Evolutionary conservation across 257 asterid species (phyloP), one percentile per base, ranked within the genome.

Genomic region (Nicotiana tabacum): DNA sequence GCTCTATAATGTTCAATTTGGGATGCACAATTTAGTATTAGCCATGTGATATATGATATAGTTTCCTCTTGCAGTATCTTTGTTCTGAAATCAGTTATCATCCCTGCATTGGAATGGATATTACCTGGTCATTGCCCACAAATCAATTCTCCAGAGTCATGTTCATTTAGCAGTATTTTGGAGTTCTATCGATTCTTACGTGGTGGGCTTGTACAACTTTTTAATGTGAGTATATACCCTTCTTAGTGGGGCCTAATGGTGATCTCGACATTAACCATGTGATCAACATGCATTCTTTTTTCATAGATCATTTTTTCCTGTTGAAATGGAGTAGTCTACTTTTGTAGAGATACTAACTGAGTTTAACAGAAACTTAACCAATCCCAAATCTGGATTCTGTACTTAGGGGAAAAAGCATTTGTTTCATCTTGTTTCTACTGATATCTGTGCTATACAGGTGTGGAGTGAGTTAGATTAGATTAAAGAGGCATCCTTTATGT

Each of bases 71-170:
- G 97, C 98, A 96, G 99, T 90, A 93, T 96, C 84, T 84, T 89
- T 88, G 89, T 90, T 83, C 91, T 96, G 83, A 88, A 92, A 83
- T 91, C 95, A 4, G 90, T 90, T 53, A 89, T 93, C 85, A 77
- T 88, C 85, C 99, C 99, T 24, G 84, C 89, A n/a, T 88, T 96
- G 84, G 89, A 82, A 86, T 93, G 93, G 98, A 86, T 96, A 87
- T 86, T 96, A 87, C 99, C 98, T 13, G 94, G 91, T 87, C 91
- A 82, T 27, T 91, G 91, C 85, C 86, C 86, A 12, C 84, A 64
- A 55, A 85, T 76, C 78, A 70, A 57, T 65, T 85, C 83, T 72
- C 91, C 83, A 81, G 93, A 89, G 65, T 55, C 88, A 17, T 91
- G 91, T 77, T 85, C 91, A 67, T 87, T 77, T 85, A 90, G 87